A percentile compares a stretch with the other conserved stretches of the same genome.
Evolutionary conservation across 257 asterid species (phyloP).

Genomic region (Solanum pimpinellifolium): DNA sequence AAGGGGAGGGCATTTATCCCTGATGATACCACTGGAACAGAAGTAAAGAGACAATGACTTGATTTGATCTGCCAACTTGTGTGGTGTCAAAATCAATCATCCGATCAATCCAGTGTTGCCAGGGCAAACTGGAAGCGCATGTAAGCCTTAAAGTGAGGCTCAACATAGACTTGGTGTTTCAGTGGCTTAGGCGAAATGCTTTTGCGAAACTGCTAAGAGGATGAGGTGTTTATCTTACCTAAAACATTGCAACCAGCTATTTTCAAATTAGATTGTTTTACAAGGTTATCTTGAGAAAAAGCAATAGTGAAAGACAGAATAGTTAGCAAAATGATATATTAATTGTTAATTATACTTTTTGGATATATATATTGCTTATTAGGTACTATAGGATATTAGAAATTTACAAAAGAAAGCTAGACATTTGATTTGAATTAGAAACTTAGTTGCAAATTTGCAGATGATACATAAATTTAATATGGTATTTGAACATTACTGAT

Average conservation of each 20-base stretch:
- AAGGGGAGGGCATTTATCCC: not conserved
- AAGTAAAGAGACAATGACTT: not conserved
- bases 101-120: not conserved
- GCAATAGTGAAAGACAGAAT: not conserved
- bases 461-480: not conserved
- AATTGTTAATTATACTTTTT: not conserved
- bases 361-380: not conserved
- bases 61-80: not conserved
- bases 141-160: not conserved
- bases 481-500: not conserved
- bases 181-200: not conserved
- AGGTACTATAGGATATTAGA: not conserved
- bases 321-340: not conserved
- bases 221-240: not conserved
- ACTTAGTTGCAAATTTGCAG: not conserved
- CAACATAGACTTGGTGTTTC: not conserved
- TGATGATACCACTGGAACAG: not conserved
- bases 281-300: not conserved
- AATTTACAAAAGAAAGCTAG: not conserved
- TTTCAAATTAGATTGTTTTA: not conserved
- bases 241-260: not conserved
- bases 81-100: not conserved
- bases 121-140: not conserved
- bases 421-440: not conserved
- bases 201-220: not conserved